Percentiles rank a stretch among this genome's conserved stretches.
These are phyloP conservation scores for Fraxinus albicans DNA, from an alignment of 305 asterid species.

Conservation along the genomic window DNA sequence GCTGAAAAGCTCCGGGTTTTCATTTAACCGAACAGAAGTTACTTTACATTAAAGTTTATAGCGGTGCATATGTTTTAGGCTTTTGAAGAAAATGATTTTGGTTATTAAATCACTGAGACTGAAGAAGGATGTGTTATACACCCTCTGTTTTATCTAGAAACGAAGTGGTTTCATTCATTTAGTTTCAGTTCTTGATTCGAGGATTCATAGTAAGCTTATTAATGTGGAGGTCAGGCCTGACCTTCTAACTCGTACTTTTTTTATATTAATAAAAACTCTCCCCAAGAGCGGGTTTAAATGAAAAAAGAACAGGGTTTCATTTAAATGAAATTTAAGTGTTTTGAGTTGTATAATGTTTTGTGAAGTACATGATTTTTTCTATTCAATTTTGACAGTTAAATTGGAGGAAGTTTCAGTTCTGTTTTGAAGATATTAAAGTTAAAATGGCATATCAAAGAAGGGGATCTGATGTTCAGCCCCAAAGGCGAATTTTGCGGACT, in stretches of 20 bases:
- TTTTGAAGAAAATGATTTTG: neutral
- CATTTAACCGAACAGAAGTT: neutral
- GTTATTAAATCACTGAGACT: constrained; percentile 3
- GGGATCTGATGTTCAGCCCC: constrained; percentile 75
- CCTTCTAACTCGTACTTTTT: neutral
- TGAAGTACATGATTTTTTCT: constrained; percentile 5
- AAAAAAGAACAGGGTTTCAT: neutral
- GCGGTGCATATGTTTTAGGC: neutral
- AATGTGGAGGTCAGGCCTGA: neutral
- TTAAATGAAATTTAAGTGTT: neutral
- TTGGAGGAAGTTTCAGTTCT: constrained; percentile 24
- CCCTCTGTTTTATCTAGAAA: constrained; percentile 1
- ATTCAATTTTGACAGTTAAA: constrained; percentile 33
- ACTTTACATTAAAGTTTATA: neutral
- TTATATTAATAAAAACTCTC: neutral
- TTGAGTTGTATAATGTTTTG: neutral
- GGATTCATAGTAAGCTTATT: neutral
- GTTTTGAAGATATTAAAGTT: constrained; percentile 29
- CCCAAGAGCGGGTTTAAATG: neutral
- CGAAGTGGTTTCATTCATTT: neutral
- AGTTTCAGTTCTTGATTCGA: neutral
- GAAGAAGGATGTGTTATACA: neutral
- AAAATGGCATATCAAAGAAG: constrained; percentile 92
- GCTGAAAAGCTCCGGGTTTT: neutral
- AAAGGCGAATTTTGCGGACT: constrained; percentile 80